Evolutionary conservation across 176 grass and related monocot species (phyloP).

Genomic region (Stipa capillata): DNA sequence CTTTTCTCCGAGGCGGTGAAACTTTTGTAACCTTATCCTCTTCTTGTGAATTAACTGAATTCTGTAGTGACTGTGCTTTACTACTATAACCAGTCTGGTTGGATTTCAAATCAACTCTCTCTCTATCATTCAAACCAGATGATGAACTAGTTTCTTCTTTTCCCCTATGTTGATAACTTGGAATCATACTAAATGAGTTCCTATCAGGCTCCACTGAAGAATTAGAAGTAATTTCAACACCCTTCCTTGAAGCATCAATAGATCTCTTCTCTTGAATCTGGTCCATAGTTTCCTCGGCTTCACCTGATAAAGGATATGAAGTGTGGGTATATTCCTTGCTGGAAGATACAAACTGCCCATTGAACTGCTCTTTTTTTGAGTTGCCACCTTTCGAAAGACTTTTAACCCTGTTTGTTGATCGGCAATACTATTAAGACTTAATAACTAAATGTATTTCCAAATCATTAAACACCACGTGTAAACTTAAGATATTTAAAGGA

Average conservation of each 20-base stretch:
- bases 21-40: conserved; percentile 74
- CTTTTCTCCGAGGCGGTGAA: conserved; percentile 64
- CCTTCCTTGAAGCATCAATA: conserved; percentile 41
- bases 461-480: neutral
- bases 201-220: conserved; percentile 34
- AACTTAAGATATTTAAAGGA: neutral
- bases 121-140: conserved; percentile 50
- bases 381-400: conserved; percentile 81
- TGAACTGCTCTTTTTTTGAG: conserved; percentile 58
- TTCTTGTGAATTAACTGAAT: conserved; percentile 46
- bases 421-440: neutral
- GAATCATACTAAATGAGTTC: conserved; percentile 47
- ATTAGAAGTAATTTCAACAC: conserved; percentile 42
- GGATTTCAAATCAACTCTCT: conserved; percentile 47
- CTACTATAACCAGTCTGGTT: conserved; percentile 23
- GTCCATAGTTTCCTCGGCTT: conserved; percentile 34
- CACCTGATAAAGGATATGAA: conserved; percentile 38
- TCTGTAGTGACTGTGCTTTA: conserved; percentile 44
- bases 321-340: neutral
- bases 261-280: conserved; percentile 47
- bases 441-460: neutral
- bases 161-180: conserved; percentile 38
- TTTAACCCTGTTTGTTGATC: conserved; percentile 66
- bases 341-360: neutral
- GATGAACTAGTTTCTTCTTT: conserved; percentile 32